These are phyloP conservation scores for Austroboletus novae-zelandiae DNA, from an alignment of 1,284 basidiomycete species.

Conservation along the genomic window DNA sequence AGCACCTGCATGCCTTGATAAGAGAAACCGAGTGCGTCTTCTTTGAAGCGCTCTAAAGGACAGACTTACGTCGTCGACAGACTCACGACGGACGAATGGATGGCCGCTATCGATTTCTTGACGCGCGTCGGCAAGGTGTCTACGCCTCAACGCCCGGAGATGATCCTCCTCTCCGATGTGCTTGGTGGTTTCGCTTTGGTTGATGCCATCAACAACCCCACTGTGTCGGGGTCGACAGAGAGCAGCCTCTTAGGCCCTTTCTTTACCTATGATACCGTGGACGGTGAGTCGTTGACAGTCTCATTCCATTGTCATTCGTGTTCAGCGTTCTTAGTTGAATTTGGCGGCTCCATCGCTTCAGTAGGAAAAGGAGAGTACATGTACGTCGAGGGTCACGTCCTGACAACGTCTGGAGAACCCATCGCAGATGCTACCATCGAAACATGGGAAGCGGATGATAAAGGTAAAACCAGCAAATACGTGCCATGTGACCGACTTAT, in stretches of 20 bases:
- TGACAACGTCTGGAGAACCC: slow-evolving; percentile 65
- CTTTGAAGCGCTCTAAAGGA: not conserved
- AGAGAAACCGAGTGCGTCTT: slow-evolving; percentile 57
- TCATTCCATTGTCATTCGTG: not conserved
- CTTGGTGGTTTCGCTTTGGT: slow-evolving; percentile 79
- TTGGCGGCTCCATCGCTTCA: slow-evolving; percentile 68
- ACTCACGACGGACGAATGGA: slow-evolving; percentile 84
- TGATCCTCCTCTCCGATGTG: slow-evolving; percentile 79
- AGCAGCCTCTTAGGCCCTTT: slow-evolving; percentile 83
- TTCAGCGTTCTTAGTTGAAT: slow-evolving; percentile 39
- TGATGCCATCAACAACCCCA: slow-evolving; percentile 75
- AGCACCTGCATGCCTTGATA: slow-evolving; percentile 71
- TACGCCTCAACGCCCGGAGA: slow-evolving; percentile 75
- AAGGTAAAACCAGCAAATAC: slow-evolving; percentile 36
- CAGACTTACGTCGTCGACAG: slow-evolving; percentile 27
- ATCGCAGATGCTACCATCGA: slow-evolving; percentile 68
- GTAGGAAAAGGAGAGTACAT: slow-evolving; percentile 83
- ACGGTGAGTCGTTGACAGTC: slow-evolving; percentile 45
- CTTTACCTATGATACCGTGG: slow-evolving; percentile 76
- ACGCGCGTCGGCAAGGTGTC: slow-evolving; percentile 73
- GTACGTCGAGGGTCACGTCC: slow-evolving; percentile 72
- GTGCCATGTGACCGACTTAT: too few species aligned
- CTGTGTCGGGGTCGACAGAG: slow-evolving; percentile 64
- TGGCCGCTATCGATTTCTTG: slow-evolving; percentile 73
- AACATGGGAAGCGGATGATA: slow-evolving; percentile 84